A percentile compares a stretch with the other conserved stretches of the same genome.
These are phyloP conservation scores for Asparagopsis taxiformis DNA, from an alignment of 31 red algal genomes.

Conservation along the genomic window DNA sequence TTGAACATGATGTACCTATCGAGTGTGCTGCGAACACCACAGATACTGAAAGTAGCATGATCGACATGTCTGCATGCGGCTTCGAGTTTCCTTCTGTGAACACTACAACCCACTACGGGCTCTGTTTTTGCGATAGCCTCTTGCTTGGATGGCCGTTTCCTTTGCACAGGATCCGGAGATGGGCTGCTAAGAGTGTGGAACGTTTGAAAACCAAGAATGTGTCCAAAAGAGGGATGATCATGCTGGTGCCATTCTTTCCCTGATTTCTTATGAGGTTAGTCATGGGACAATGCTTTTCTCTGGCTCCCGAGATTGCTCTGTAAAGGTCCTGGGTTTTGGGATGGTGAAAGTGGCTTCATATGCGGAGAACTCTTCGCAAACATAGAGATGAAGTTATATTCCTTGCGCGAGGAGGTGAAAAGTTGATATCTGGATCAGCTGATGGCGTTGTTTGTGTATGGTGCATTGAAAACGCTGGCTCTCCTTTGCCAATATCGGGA, in stretches of 20 bases:
- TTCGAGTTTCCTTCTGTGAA: constrained; percentile 32
- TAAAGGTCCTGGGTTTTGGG: constrained; percentile 84
- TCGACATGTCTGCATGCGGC: too few species aligned
- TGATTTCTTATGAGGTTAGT: constrained; percentile 44
- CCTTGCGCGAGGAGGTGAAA: constrained; percentile 14
- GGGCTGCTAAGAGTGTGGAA: constrained; percentile 82
- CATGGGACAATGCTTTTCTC: constrained; percentile 76
- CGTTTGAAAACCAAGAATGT: constrained; percentile 33
- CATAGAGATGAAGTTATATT: constrained; percentile 72
- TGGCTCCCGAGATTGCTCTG: constrained; percentile 65
- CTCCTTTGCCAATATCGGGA: constrained; percentile 57
- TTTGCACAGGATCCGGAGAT: constrained; percentile 80
- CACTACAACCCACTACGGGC: constrained; percentile 42
- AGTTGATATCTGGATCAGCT: constrained; percentile 73
- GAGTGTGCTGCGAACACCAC: not conserved
- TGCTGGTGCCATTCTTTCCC: constrained; percentile 70
- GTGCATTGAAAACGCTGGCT: constrained; percentile 48
- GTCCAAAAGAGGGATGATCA: constrained; percentile 66
- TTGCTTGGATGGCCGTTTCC: constrained; percentile 48
- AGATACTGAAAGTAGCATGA: too few species aligned
- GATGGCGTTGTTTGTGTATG: constrained; percentile 76
- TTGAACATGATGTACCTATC: not conserved
- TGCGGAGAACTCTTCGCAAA: constrained; percentile 71
- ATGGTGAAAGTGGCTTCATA: constrained; percentile 67
- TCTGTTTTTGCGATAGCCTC: constrained; percentile 55